A percentile compares a stretch with the other conserved stretches of the same genome.
These are phyloP conservation scores for Saccharomycopsis javanensis DNA, from an alignment of 805 yeast genomes.

Conservation along the genomic window DNA sequence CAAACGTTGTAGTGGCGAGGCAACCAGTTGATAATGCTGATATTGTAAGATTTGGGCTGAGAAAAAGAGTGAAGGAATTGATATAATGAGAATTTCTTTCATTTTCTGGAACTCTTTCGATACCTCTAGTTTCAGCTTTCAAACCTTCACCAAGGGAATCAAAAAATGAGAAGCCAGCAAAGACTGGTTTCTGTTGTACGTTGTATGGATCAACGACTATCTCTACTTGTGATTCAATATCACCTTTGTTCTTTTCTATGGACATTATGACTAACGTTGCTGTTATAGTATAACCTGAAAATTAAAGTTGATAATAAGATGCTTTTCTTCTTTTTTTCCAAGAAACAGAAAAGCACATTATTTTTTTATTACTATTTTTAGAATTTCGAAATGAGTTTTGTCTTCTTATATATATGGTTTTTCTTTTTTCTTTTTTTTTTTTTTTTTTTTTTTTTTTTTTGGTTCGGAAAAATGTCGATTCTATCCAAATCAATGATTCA, in stretches of 20 bases:
- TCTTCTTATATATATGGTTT: too few relatives aligned
- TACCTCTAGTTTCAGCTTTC: constrained; percentile 58
- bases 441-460: too few relatives aligned
- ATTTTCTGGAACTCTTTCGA: constrained; percentile 70
- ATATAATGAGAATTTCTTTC: constrained; percentile 62
- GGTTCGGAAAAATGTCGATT: too few relatives aligned
- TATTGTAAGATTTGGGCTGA: constrained; percentile 79
- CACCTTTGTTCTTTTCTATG: constrained; percentile 2
- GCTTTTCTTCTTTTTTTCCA: neutral
- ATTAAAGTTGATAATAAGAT: neutral
- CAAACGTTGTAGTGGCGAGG: constrained; percentile 53
- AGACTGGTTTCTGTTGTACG: neutral
- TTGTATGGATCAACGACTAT: neutral
- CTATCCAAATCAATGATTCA: too few relatives aligned
- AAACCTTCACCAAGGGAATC: constrained; percentile 8
- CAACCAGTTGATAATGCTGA: constrained; percentile 76
- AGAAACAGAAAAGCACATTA: too few relatives aligned
- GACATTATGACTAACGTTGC: neutral
- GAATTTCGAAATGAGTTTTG: too few relatives aligned
- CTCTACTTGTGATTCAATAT: constrained; percentile 7
- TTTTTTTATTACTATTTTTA: too few relatives aligned
- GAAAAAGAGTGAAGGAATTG: constrained; percentile 82
- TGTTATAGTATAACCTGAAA: neutral
- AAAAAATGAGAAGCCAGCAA: neutral
- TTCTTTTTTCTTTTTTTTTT: too few relatives aligned